Evolutionary conservation across 2,329 filamentous ascomycete species (phyloP).

Genomic region (Neoscytalidium dimidiatum): DNA sequence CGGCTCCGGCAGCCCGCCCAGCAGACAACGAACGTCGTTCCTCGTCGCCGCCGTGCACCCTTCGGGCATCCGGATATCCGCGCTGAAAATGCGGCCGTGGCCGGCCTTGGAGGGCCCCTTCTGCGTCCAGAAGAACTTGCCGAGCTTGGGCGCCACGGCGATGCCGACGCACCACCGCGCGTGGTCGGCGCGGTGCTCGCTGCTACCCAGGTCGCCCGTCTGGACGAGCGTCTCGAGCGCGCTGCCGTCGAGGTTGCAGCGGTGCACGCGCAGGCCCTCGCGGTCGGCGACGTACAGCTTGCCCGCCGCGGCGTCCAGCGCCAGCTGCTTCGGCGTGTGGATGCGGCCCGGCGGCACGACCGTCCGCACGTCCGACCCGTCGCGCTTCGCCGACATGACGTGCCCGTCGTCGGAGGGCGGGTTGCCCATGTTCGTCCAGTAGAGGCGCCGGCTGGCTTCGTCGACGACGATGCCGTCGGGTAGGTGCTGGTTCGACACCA

Average conservation of each 20-base stretch:
- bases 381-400: slow-evolving; percentile 47
- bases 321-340: slow-evolving; percentile 53
- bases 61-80: slow-evolving; percentile 44
- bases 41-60: slow-evolving; percentile 37
- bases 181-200: slow-evolving; percentile 31
- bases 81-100: slow-evolving; percentile 56
- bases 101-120: slow-evolving; percentile 57
- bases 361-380: slow-evolving; percentile 48
- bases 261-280: slow-evolving; percentile 41
- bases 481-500: slow-evolving; percentile 8
- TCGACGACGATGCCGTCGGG: slow-evolving; percentile 36
- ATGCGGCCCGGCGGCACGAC: slow-evolving; percentile 48
- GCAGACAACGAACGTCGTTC: slow-evolving; percentile 46
- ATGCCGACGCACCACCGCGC: slow-evolving; percentile 59
- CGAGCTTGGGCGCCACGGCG: slow-evolving; percentile 44
- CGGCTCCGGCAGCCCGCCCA: slow-evolving; percentile 50
- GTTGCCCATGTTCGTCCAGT: slow-evolving; percentile 32
- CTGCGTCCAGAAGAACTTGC: slow-evolving; percentile 62
- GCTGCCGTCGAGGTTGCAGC: slow-evolving; percentile 39
- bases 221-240: slow-evolving; percentile 42
- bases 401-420: slow-evolving; percentile 41
- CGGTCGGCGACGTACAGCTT: slow-evolving; percentile 47
- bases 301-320: slow-evolving; percentile 31
- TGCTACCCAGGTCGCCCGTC: slow-evolving; percentile 29
- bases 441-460: slow-evolving; percentile 27